Base-by-base conservation (phyloP, 169 alveolate genomes). In the Perkinsus olseni region DNA sequence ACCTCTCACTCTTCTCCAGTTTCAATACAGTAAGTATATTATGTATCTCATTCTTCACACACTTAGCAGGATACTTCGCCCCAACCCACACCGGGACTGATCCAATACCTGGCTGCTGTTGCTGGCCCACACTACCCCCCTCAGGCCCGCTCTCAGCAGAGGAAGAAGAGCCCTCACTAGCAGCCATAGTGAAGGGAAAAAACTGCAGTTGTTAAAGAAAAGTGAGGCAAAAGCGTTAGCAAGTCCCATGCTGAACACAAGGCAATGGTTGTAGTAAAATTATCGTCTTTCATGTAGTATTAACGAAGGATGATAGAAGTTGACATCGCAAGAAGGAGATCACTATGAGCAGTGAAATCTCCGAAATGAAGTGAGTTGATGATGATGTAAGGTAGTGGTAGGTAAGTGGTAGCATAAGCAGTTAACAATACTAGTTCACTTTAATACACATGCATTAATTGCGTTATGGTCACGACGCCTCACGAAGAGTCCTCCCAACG, bases 11-110 rank as follows among this genome's bases (percentile, higher is more conserved):
- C 48, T 74, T 38, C 91, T 38, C 48, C 40, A 38, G 8, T 13
- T 38, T 36, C 8, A 31, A 38, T 74, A 74, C 91, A 21, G 92
- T 91, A 3, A 91, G 38, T 38, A 91, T 91, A 40, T 91, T 91
- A 40, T 91, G 92, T 28, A 91, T 91, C 92, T 91, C 92, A 91
- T 39, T 91, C 74, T 91, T 91, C 31, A 91, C 92, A 40, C 92
- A 91, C 37, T 91, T 91, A 11, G 48, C 92, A 17, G 92, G 92
- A 36, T 38, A 91, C 31, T 38, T 38, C 4, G 40, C 91, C 6
- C 48, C 38, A 34, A 38, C 48, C 48, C 48, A 74, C 24, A 38
- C 91, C 39, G 38, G 91, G 6, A 74, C 38, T 21, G 45, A 31
- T 38, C 40, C 31, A 36, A 34, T 36, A 40, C 50, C 91, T 31